phyloP scores from a whole-genome alignment of 768 basidiomycete genomes.

The Mycena latifolia region DNA sequence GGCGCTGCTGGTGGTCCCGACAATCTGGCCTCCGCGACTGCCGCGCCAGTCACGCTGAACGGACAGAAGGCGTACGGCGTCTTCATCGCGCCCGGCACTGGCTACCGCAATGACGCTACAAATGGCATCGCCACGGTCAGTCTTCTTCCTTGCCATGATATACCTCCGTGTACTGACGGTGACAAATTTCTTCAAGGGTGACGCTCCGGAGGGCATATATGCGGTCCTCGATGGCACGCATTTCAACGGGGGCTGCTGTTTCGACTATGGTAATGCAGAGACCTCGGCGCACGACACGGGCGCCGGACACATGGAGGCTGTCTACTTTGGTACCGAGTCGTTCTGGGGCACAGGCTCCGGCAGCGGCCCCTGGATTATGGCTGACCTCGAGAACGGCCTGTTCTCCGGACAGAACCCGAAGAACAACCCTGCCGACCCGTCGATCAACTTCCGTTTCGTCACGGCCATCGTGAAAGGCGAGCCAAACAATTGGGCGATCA shows the following conservation, averaged over 20 bases:
- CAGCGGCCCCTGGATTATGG: constrained; percentile 30
- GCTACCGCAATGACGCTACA: too few relatives aligned
- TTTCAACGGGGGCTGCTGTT: too few relatives aligned
- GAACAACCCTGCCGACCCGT: constrained; percentile 23
- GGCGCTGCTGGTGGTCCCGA: constrained; percentile 20
- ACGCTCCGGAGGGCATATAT: constrained; percentile 26
- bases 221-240: too few relatives aligned
- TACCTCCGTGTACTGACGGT: constrained; percentile 12
- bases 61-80: too few relatives aligned
- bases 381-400: too few relatives aligned
- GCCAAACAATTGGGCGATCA: too few relatives aligned
- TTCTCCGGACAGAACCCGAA: constrained; percentile 14
- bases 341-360: constrained; percentile 29
- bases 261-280: constrained; percentile 34
- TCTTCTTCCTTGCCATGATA: constrained; percentile 18
- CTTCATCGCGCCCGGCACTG: too few relatives aligned
- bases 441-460: constrained; percentile 30
- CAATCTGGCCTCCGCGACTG: constrained; percentile 29
- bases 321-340: constrained; percentile 20
- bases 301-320: constrained; percentile 25
- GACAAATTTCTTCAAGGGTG: constrained; percentile 21
- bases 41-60: too few relatives aligned
- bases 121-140: constrained; percentile 31
- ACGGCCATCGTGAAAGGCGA: too few relatives aligned
- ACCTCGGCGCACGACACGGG: constrained; percentile 23